Conservation (phyloP, 2,329 filamentous ascomycete genomes). For the Stagonosporopsis cucurbitacearum region DNA sequence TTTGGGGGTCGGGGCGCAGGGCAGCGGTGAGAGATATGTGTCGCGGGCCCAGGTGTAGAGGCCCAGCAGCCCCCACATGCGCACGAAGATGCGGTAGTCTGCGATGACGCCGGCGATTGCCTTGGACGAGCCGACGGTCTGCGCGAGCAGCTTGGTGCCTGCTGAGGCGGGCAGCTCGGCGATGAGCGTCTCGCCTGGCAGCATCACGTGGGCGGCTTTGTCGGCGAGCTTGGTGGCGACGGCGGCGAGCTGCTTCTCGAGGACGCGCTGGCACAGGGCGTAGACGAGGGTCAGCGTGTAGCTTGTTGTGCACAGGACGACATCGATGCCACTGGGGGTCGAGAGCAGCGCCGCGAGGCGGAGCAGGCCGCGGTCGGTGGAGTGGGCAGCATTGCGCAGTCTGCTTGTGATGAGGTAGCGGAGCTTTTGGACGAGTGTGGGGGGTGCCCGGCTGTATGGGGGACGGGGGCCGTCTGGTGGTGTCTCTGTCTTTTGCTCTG, state of each 20-base stretch:
- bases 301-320: slow-evolving; percentile 51
- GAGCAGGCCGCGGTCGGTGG: slow-evolving; percentile 41
- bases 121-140: slow-evolving; percentile 43
- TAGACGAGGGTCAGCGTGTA: slow-evolving; percentile 54
- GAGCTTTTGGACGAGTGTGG: slow-evolving; percentile 21
- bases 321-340: slow-evolving; percentile 50
- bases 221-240: slow-evolving; percentile 47
- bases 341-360: slow-evolving; percentile 49
- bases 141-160: slow-evolving; percentile 42
- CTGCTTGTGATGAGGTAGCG: slow-evolving; percentile 27
- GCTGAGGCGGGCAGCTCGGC: slow-evolving; percentile 46
- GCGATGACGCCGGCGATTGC: slow-evolving; percentile 68
- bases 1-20: slow-evolving; percentile 31
- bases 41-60: slow-evolving; percentile 71
- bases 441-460: slow-evolving; percentile 13
- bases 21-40: slow-evolving; percentile 40
- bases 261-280: slow-evolving; percentile 48
- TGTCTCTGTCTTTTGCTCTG: too few relatives aligned
- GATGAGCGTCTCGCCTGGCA: slow-evolving; percentile 52
- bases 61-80: slow-evolving; percentile 78
- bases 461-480: slow-evolving; percentile 16
- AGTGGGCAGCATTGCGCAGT: slow-evolving; percentile 26
- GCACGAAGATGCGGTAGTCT: slow-evolving; percentile 74
- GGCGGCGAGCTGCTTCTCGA: slow-evolving; percentile 43
- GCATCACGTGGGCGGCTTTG: slow-evolving; percentile 48